Evolutionary conservation across 225 moss, liverwort and hornwort genomes (phyloP).

Genomic region (Bryoerythrophyllum caledonicum): DNA sequence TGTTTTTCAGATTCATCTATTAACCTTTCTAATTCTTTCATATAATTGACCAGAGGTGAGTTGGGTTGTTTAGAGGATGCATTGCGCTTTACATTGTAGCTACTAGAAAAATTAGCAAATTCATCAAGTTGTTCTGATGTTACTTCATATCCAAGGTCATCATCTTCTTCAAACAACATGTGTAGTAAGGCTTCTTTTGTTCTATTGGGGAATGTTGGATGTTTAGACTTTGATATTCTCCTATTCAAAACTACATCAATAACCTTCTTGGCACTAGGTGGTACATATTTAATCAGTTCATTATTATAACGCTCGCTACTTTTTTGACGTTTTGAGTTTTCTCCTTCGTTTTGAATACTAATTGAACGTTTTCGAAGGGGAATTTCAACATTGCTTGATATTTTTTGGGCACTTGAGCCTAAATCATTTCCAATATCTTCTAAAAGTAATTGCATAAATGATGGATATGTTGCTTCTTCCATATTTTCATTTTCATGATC

Average conservation of each 20-base stretch:
- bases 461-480: neutral
- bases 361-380: neutral
- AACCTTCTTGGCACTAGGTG: neutral
- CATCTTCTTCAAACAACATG: neutral
- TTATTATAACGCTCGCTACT: neutral
- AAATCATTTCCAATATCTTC: neutral
- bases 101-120: no score
- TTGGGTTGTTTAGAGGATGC: neutral
- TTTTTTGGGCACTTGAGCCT: no score
- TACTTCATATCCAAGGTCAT: neutral
- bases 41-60: no score
- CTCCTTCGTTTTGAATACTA: neutral
- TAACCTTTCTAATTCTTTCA: neutral
- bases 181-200: neutral
- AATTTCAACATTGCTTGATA: neutral
- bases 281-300: neutral
- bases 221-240: accelerated
- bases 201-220: neutral
- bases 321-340: neutral
- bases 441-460: neutral
- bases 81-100: no score
- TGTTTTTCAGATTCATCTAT: neutral
- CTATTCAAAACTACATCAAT: neutral
- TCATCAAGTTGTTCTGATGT: neutral
- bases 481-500: neutral